Conservation (phyloP, 2,329 filamentous ascomycete species). For the Hypomyces rosellus region DNA sequence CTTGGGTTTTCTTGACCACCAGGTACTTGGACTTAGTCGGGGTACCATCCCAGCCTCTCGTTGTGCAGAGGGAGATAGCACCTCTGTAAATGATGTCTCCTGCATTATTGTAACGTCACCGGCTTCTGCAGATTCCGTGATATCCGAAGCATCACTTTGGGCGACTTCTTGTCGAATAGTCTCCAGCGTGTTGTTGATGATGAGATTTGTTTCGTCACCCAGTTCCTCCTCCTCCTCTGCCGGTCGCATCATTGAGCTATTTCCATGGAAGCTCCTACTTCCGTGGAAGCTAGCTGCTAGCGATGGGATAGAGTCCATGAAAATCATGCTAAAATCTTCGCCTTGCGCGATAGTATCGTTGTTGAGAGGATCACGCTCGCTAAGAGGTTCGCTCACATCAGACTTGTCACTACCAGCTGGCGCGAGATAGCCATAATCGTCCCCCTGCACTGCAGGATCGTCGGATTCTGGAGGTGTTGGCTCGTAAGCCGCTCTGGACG, state of each 20-base stretch:
- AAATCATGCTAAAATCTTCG: slow-evolving; percentile 56
- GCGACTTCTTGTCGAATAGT: slow-evolving; percentile 34
- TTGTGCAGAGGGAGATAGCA: slow-evolving; percentile 1
- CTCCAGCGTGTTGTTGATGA: slow-evolving; percentile 50
- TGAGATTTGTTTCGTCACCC: slow-evolving; percentile 50
- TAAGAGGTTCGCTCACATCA: slow-evolving; percentile 25
- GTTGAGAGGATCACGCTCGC: slow-evolving; percentile 15
- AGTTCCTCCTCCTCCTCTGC: slow-evolving; percentile 34
- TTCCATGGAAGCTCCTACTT: slow-evolving; percentile 3
- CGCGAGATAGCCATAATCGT: slow-evolving; percentile 23
- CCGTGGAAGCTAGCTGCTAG: slow-evolving; percentile 35
- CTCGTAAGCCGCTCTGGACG: slow-evolving; percentile 8
- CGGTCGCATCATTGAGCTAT: slow-evolving; percentile 26
- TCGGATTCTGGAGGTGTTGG: slow-evolving; percentile 10
- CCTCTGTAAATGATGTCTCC: neutral
- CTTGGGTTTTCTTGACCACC: slow-evolving; percentile 30
- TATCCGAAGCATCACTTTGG: slow-evolving; percentile 11
- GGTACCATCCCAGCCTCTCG: slow-evolving; percentile 3
- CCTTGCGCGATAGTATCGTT: slow-evolving; percentile 42
- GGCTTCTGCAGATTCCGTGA: slow-evolving; percentile 9
- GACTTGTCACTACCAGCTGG: slow-evolving; percentile 28
- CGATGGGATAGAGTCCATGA: slow-evolving; percentile 48
- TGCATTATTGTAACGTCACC: neutral
- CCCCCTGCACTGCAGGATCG: slow-evolving; percentile 15
- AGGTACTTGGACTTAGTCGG: slow-evolving; percentile 20